Percentiles rank a stretch among this genome's conserved stretches.
Conservation (phyloP, 306 rosid genomes). For the Fagus sylvatica region DNA sequence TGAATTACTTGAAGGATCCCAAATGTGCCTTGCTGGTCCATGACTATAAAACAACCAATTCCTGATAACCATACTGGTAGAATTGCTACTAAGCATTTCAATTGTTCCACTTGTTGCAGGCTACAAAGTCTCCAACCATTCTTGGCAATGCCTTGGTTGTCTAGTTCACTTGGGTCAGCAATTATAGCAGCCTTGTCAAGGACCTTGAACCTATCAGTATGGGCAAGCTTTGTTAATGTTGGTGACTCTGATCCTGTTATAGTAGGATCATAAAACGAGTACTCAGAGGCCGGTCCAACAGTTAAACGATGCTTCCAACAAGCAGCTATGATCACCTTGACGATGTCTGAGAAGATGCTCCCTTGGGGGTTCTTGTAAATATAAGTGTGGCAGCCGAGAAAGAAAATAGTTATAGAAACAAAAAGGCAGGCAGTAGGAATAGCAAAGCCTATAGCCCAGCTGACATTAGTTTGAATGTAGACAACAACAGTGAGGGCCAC, state of each 20-base stretch:
- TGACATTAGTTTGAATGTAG: conserved; percentile 74
- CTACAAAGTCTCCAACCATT: conserved; percentile 70
- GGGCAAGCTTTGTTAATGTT: conserved; percentile 20
- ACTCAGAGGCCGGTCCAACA: background rate
- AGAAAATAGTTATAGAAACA: conserved; percentile 59
- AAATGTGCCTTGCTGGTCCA: conserved; percentile 68
- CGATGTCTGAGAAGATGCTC: conserved; percentile 54
- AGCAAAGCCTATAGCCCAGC: conserved; percentile 68
- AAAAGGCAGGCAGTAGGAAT: conserved; percentile 66
- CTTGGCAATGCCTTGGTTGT: conserved; percentile 40
- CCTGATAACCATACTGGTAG: conserved; percentile 73
- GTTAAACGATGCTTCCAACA: conserved; percentile 34
- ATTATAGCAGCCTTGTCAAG: conserved; percentile 72
- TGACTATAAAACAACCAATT: conserved; percentile 52
- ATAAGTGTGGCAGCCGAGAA: conserved; percentile 59
- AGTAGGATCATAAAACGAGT: conserved; percentile 44
- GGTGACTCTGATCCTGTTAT: conserved; percentile 5
- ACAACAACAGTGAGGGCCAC: conserved; percentile 69
- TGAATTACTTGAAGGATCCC: conserved; percentile 75
- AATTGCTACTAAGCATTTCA: conserved; percentile 63
- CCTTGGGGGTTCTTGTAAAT: conserved; percentile 57
- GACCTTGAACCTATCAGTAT: conserved; percentile 52
- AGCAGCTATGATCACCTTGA: conserved; percentile 62
- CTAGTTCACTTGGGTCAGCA: conserved; percentile 46
- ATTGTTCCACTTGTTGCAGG: conserved; percentile 70